These are phyloP conservation scores for Sphagnum tenellum DNA, from an alignment of 225 moss, liverwort and hornwort species.

Conservation along the genomic window DNA sequence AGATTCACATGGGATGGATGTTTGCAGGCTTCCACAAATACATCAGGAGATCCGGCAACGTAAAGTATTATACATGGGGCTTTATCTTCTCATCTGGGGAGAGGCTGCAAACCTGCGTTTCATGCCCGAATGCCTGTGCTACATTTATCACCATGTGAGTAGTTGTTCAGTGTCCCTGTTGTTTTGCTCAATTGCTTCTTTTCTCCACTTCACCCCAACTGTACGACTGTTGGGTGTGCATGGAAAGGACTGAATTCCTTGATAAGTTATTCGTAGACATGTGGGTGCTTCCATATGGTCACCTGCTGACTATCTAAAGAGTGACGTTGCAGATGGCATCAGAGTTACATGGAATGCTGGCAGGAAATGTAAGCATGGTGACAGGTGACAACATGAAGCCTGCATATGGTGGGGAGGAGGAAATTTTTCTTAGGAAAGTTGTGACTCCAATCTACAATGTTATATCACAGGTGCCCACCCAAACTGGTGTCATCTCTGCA, in stretches of 20 bases:
- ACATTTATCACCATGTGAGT: constrained; percentile 80
- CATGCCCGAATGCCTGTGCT: constrained; percentile 98
- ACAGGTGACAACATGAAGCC: constrained; percentile 51
- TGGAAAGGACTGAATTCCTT: no score
- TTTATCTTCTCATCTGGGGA: constrained; percentile 94
- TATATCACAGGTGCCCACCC: constrained; percentile 41
- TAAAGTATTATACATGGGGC: constrained; percentile 74
- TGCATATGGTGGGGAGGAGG: constrained; percentile 44
- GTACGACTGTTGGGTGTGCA: no score
- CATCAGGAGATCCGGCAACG: constrained; percentile 72
- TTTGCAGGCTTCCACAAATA: constrained; percentile 66
- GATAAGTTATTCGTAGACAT: not conserved
- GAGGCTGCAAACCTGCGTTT: constrained; percentile 93
- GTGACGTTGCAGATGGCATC: constrained; percentile 64
- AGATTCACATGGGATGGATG: not conserved
- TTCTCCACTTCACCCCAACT: not conserved
- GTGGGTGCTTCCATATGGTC: not conserved
- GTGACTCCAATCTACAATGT: constrained; percentile 67
- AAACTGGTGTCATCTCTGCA: not conserved
- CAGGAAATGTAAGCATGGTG: constrained; percentile 40
- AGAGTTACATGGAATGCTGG: constrained; percentile 62
- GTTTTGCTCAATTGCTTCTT: not conserved
- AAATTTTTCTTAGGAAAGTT: constrained; percentile 57
- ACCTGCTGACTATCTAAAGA: not conserved
- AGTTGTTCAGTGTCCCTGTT: not conserved